Evolutionary conservation across 2,329 filamentous ascomycete species (phyloP), one percentile per base, ranked within the genome.

Genomic region (Coniochaeta sp.): DNA sequence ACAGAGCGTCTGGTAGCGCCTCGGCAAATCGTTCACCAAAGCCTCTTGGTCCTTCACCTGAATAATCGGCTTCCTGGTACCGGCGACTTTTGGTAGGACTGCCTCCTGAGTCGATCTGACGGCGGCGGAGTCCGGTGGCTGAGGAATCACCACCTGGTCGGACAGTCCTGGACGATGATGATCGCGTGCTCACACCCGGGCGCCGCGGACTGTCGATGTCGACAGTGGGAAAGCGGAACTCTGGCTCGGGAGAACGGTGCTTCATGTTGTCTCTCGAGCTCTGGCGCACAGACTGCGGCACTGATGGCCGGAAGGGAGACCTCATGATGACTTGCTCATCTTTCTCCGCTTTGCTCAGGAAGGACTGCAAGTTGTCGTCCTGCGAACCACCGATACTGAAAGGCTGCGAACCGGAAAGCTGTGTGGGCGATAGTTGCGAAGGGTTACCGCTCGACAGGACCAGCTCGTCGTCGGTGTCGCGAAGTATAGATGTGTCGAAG

Each of bases 261-360:
- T 70, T 66, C 52, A 63, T 63, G 60, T 60, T 64, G 24, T 67
- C 63, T 44, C 62, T 61, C n/a, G 67, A 67, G 54, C 63, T 68
- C 58, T 71, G 65, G 14, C 72, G 67, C 26, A 74, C 69, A 0
- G 74, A 69, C 31, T 69, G 67, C 6, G 77, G 76, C 17, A 85
- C 67, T 11, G 81, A 84, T 0, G 82, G 82, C 17, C 78, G 79
- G 56, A 85, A 85, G 0, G 82, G 82, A 31, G 81, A 76, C 24
- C 81, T 75, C 43, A 83, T 69, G 58, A 85, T 82, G 36, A 83
- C 76, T 60, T 79, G 76, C 55, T 84, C 81, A 65, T 85, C 82
- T 59, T 66, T 59, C 56, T 83, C 80, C 59, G 80, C 81, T 61
- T 76, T 77, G 61, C 74, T 76, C 55, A 77, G 72, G 61, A 84